Percentiles rank a stretch among this genome's conserved stretches.
These are phyloP conservation scores for Ascochyta pisi DNA, from an alignment of 2,329 filamentous ascomycete genomes.

Conservation along the genomic window DNA sequence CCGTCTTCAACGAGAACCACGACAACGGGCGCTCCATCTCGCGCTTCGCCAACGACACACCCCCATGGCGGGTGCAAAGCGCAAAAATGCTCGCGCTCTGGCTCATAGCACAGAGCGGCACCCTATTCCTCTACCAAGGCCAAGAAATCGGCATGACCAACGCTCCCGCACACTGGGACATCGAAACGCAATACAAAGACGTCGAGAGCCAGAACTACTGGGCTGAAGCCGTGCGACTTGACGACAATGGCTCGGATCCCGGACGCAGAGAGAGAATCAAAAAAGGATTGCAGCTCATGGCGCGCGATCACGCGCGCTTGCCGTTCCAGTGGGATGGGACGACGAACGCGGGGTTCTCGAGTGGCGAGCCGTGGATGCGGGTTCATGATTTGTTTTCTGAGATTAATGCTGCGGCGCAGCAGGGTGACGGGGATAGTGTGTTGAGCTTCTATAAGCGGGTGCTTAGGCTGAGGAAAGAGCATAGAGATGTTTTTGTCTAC, in stretches of 20 bases:
- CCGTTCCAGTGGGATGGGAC: constrained; percentile 74
- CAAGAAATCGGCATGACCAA: constrained; percentile 69
- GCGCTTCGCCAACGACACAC: constrained; percentile 59
- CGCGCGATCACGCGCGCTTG: constrained; percentile 72
- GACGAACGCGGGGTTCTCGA: constrained; percentile 70
- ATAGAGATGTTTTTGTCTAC: constrained; percentile 70
- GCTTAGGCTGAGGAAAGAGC: constrained; percentile 65
- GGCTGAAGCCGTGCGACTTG: constrained; percentile 39
- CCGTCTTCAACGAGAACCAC: constrained; percentile 69
- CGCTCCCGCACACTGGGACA: constrained; percentile 57
- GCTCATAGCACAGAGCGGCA: constrained; percentile 58
- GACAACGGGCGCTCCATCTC: constrained; percentile 65
- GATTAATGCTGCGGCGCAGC: constrained; percentile 66
- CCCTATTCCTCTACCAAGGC: constrained; percentile 66
- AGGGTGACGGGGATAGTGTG: constrained; percentile 57
- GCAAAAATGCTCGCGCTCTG: constrained; percentile 64
- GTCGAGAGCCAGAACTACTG: constrained; percentile 60
- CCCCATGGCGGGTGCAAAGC: constrained; percentile 52
- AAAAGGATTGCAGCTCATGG: constrained; percentile 64
- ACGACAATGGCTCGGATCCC: constrained; percentile 37
- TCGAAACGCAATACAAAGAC: constrained; percentile 67
- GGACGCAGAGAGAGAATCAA: constrained; percentile 43
- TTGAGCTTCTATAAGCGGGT: constrained; percentile 68
- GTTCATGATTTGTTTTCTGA: constrained; percentile 67
- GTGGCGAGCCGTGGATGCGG: constrained; percentile 71